Evolutionary conservation across 140 eudicot genomes (phyloP).

Genomic region (Cichorium intybus): DNA sequence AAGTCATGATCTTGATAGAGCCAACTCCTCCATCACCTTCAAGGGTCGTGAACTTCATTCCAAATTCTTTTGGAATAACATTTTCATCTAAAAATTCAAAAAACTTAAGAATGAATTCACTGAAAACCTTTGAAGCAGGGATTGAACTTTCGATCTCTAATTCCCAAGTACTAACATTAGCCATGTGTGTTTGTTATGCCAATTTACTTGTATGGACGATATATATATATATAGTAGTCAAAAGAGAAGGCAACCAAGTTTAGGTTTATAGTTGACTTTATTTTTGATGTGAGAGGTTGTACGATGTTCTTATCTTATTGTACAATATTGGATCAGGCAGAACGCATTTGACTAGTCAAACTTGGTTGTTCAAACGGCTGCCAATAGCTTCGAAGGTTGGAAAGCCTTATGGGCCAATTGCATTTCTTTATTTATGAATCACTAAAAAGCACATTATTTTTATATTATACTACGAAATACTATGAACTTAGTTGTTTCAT

Average conservation of each 20-base stretch:
- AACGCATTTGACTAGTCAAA: slow-evolving; percentile 6
- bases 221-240: not conserved
- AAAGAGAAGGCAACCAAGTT: not conserved
- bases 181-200: slow-evolving; percentile 16
- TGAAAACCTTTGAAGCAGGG: slow-evolving; percentile 21
- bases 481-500: too few relatives aligned
- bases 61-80: slow-evolving; percentile 13
- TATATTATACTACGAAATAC: not conserved
- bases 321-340: not conserved
- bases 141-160: slow-evolving; percentile 8
- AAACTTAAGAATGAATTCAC: slow-evolving; percentile 12
- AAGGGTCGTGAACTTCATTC: not conserved
- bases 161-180: slow-evolving; percentile 5
- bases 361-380: not conserved
- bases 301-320: not conserved
- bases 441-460: not conserved
- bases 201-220: not conserved
- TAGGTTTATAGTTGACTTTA: not conserved
- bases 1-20: slow-evolving; percentile 3
- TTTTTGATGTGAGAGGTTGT: not conserved
- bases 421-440: not conserved
- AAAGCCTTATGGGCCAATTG: not conserved
- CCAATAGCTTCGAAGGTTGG: not conserved
- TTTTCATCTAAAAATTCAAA: not conserved
- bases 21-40: slow-evolving; percentile 27